A percentile compares a stretch with the other conserved stretches of the same genome.
These are phyloP conservation scores for Globisporangium acanthophoron DNA, from an alignment of 352 stramenopile species.

Conservation along the genomic window DNA sequence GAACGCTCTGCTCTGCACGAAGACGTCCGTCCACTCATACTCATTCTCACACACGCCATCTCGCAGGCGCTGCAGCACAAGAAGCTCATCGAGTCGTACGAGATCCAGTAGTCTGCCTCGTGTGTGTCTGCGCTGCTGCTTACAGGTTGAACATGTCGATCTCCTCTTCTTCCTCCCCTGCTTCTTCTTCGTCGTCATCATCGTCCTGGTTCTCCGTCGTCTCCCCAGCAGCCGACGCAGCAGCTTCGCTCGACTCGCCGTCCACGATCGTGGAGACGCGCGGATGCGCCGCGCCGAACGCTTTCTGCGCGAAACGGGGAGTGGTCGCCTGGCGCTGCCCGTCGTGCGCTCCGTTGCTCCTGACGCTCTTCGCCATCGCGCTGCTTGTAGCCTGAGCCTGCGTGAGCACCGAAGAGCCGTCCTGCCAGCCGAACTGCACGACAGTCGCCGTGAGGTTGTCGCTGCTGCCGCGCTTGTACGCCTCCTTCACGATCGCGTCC, in stretches of 20 bases:
- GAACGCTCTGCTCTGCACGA: not conserved
- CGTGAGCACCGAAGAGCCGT: constrained; percentile 15
- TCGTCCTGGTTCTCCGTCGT: constrained; percentile 12
- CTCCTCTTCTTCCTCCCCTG: constrained; percentile 19
- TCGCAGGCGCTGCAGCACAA: constrained; percentile 10
- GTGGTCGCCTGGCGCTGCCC: not conserved
- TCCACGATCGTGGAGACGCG: constrained; percentile 2
- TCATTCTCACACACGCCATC: not conserved
- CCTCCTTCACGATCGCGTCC: constrained; percentile 45
- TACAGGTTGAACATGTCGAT: constrained; percentile 60
- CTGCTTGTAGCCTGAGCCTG: constrained; percentile 9
- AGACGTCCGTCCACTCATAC: not conserved
- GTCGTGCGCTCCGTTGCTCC: not conserved
- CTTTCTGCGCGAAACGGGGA: constrained; percentile 3
- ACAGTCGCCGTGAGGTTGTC: constrained; percentile 60
- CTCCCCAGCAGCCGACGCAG: constrained; percentile 5
- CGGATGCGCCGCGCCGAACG: not conserved
- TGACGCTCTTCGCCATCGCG: not conserved
- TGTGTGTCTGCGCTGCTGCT: not conserved
- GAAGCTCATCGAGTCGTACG: constrained; percentile 13
- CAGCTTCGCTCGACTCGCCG: constrained; percentile 4
- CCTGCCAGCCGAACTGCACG: constrained; percentile 41
- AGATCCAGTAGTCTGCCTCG: not conserved
- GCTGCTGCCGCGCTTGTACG: constrained; percentile 42
- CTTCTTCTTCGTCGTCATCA: constrained; percentile 19